Conservation (phyloP, 2,329 filamentous ascomycete genomes). For the Diaporthe citri region DNA sequence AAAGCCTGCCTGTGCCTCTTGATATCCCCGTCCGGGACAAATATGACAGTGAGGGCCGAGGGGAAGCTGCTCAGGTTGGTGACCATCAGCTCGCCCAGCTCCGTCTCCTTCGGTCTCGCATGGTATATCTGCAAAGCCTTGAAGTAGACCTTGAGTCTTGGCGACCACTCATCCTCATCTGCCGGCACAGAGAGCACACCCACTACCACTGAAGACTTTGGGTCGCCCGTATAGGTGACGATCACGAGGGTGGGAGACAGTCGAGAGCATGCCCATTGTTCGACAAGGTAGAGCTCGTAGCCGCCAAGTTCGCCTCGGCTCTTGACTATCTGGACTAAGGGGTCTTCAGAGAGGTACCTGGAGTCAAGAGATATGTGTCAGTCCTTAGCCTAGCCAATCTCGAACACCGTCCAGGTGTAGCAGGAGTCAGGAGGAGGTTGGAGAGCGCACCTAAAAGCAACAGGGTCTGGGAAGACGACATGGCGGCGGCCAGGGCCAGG, state of each 20-base stretch:
- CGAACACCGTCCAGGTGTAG: background rate
- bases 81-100: slow-evolving; percentile 88
- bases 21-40: slow-evolving; percentile 88
- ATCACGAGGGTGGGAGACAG: slow-evolving; percentile 92
- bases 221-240: slow-evolving; percentile 91
- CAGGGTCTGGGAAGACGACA: slow-evolving; percentile 70
- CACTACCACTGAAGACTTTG: slow-evolving; percentile 81
- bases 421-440: background rate
- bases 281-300: slow-evolving; percentile 94
- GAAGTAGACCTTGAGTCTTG: slow-evolving; percentile 84
- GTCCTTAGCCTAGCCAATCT: background rate
- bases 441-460: slow-evolving; percentile 64
- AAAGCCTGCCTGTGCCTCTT: slow-evolving; percentile 84
- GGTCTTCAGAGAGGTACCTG: slow-evolving; percentile 88
- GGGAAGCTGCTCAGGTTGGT: slow-evolving; percentile 95
- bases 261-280: slow-evolving; percentile 97
- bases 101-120: slow-evolving; percentile 84
- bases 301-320: slow-evolving; percentile 78
- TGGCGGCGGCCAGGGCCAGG: slow-evolving; percentile 54
- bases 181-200: slow-evolving; percentile 85
- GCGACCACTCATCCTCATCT: slow-evolving; percentile 84
- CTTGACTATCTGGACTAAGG: slow-evolving; percentile 79
- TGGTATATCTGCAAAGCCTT: slow-evolving; percentile 87
- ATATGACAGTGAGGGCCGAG: slow-evolving; percentile 91
- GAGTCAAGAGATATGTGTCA: background rate